phyloP scores from a whole-genome alignment of 345 rosid species.

The Schrenkiella parvula region DNA sequence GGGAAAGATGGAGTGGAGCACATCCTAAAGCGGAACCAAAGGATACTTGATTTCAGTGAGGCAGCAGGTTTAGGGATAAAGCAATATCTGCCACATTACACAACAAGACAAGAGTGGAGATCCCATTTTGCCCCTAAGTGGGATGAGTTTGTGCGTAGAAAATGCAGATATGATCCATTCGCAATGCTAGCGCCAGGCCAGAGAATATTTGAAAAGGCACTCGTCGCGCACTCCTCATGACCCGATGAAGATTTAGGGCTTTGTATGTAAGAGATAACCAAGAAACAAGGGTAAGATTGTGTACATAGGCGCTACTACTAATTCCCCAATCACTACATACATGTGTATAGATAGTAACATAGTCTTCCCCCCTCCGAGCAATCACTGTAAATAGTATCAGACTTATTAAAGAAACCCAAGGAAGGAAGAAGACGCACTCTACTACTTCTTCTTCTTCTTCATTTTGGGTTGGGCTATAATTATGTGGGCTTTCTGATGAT shows the following conservation, averaged over 20 bases:
- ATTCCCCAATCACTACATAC: too few species aligned
- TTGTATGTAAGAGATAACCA: neutral
- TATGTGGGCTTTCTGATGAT: neutral
- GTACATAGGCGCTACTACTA: too few species aligned
- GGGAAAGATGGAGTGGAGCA: slow-evolving; percentile 70
- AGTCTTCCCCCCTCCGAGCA: too few species aligned
- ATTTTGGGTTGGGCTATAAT: neutral
- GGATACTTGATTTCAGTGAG: slow-evolving; percentile 62
- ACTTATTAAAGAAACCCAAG: neutral
- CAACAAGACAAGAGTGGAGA: slow-evolving; percentile 72
- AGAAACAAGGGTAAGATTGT: neutral
- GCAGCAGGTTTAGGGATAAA: slow-evolving; percentile 58
- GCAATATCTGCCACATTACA: slow-evolving; percentile 89
- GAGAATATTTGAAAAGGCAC: slow-evolving; percentile 64
- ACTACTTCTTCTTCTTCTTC: neutral
- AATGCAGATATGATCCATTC: slow-evolving; percentile 72
- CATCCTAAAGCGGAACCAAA: slow-evolving; percentile 61
- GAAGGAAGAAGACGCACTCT: neutral
- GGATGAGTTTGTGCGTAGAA: slow-evolving; percentile 66
- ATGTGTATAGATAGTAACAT: too few species aligned
- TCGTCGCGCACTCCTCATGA: slow-evolving; percentile 32
- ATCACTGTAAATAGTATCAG: too few species aligned
- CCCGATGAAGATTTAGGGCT: neutral
- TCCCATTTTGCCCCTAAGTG: slow-evolving; percentile 75
- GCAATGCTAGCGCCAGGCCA: slow-evolving; percentile 96